These are phyloP conservation scores for Diaporthe vexans DNA, from an alignment of 2,329 filamentous ascomycete species.

Conservation along the genomic window DNA sequence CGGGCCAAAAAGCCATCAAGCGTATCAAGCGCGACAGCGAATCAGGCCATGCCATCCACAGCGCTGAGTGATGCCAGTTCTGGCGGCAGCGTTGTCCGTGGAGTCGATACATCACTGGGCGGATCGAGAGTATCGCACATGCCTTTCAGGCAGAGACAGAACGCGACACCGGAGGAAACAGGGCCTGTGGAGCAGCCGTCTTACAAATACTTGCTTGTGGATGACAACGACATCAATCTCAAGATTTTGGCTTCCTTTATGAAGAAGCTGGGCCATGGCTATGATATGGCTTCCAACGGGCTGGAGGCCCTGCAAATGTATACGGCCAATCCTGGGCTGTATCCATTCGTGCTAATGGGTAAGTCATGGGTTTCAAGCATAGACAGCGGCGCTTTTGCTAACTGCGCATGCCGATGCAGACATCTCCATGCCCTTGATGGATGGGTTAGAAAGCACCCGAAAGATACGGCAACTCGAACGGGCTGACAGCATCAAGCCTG, in stretches of 20 bases:
- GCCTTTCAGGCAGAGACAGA: not conserved
- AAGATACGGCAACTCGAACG: conserved; percentile 48
- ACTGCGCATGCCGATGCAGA: conserved; percentile 39
- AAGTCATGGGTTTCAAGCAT: conserved; percentile 28
- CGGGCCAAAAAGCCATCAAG: too few species aligned
- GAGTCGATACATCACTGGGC: not conserved
- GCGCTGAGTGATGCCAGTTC: not conserved
- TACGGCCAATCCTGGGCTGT: conserved; percentile 50
- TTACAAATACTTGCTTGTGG: conserved; percentile 52
- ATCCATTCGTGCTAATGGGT: conserved; percentile 65
- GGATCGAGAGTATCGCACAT: not conserved
- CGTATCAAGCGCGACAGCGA: not conserved
- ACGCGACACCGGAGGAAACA: not conserved
- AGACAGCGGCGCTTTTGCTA: not conserved
- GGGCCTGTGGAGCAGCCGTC: not conserved
- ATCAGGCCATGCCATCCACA: not conserved
- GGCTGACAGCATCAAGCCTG: conserved; percentile 47
- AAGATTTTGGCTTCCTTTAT: conserved; percentile 54
- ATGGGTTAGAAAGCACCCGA: conserved; percentile 49
- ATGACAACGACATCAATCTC: conserved; percentile 59
- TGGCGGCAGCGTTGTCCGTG: not conserved
- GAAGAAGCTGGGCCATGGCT: conserved; percentile 53
- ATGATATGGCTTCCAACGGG: conserved; percentile 61
- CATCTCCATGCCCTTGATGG: conserved; percentile 51
- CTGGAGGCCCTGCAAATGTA: conserved; percentile 62